A percentile compares a stretch with the other conserved stretches of the same genome.
phyloP scores from a whole-genome alignment of 2,329 filamentous ascomycete genomes.

The Aureobasidium sp. region DNA sequence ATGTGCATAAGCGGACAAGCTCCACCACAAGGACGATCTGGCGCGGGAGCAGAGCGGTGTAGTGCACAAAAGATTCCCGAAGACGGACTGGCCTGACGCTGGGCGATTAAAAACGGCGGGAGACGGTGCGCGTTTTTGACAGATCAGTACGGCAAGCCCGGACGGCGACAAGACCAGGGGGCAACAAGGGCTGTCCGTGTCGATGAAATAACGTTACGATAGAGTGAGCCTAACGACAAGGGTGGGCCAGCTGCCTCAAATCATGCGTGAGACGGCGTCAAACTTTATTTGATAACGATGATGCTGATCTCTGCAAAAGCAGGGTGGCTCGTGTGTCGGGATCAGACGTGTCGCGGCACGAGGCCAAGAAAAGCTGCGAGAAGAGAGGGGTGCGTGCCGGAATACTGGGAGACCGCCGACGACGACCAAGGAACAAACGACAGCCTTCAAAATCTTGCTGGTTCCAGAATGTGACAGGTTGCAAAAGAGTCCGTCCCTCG shows the following conservation, averaged over 20 bases:
- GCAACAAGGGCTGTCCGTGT: neutral
- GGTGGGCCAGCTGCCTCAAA: conserved; percentile 11
- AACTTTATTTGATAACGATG: conserved; percentile 12
- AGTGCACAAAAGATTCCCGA: conserved; percentile 17
- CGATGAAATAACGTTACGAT: conserved; percentile 10
- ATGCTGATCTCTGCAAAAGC: neutral
- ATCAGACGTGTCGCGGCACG: conserved; percentile 6
- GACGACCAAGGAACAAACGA: neutral
- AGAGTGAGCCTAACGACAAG: conserved; percentile 2
- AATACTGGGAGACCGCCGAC: neutral
- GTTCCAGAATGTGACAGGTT: conserved; percentile 11
- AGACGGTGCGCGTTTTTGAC: conserved; percentile 15
- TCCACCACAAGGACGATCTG: conserved; percentile 27
- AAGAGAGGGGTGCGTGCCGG: neutral
- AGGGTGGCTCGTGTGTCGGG: conserved; percentile 8
- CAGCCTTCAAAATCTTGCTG: neutral
- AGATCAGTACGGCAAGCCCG: conserved; percentile 14
- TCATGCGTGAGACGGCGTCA: conserved; percentile 9
- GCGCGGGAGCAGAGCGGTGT: conserved; percentile 22
- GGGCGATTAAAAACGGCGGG: conserved; percentile 11
- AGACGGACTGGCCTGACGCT: conserved; percentile 12
- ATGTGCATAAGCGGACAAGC: conserved; percentile 36
- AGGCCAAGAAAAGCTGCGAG: conserved; percentile 7
- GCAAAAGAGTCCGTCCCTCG: neutral
- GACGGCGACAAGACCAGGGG: conserved; percentile 10